Base-by-base conservation (phyloP, 1,139 yeast species). In the Schwanniomyces etchellsii region DNA sequence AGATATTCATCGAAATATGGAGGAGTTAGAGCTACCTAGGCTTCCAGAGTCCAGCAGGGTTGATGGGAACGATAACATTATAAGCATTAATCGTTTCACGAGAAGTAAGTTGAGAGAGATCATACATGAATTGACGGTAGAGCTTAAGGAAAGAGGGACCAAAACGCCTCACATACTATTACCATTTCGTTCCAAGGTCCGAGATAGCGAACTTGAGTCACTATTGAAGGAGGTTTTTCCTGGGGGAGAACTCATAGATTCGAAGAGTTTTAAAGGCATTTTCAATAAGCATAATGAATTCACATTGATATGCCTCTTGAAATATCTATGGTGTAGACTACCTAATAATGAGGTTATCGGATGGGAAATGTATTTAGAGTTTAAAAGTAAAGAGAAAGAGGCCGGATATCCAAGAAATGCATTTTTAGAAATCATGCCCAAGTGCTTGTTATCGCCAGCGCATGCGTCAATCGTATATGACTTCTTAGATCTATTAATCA, bases 401-500 rank as follows among this genome's bases (percentile, higher is more conserved):
- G 74, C 74, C 14, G 70, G 77, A 22, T 74, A 68, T 46, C 85
- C 91, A n/a, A 67, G 71, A 44, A 68, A 73, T 45, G 84, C 95
- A 0, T 86, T 86, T 48, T 59, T 84, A 32, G 79, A 79, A 30
- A 74, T 81, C 32, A 81, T 86, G 85, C 95, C 95, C 4, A 77
- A 77, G 38, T 83, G 94, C 53, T 62, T 85, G 18, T 74, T 82
- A 5, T 81, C 94, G 0, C 85, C 91, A 3, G 81, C 89, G 6
- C 96, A 86, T 60, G 95, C 95, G 0, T 81, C 91, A 2, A 84
- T 88, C 6, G 91, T 85, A 4, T 84, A 83, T 50, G 94, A 84
- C 51, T 88, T 86, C 48, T 72, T 86, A 47, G 95, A 88, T 48
- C 64, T 88, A 29, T 59, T 88, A 31, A 82, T 86, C 7, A 72